phyloP scores from a whole-genome alignment of 163 green algal species.

The Coccomyxa subellipsoidea region DNA sequence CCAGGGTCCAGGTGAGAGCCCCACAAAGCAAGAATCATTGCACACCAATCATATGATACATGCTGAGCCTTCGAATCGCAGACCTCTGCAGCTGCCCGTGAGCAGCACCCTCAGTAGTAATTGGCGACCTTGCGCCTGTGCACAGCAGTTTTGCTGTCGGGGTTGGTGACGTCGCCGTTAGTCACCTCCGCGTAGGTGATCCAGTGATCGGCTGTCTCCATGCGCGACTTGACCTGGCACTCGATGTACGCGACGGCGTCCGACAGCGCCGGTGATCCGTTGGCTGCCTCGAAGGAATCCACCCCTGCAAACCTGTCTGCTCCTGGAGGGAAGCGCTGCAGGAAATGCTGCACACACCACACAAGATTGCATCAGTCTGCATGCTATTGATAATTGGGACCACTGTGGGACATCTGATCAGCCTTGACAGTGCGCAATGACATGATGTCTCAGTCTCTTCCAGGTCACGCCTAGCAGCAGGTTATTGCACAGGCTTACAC shows the following conservation, averaged over 20 bases:
- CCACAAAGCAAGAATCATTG: too few species aligned
- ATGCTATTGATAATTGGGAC: too few species aligned
- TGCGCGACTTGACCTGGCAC: constrained; percentile 79
- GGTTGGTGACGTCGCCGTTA: constrained; percentile 74
- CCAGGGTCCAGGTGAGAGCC: too few species aligned
- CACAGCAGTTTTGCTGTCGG: constrained; percentile 78
- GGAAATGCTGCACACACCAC: constrained; percentile 43
- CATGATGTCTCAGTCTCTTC: too few species aligned
- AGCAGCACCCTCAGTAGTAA: constrained; percentile 81
- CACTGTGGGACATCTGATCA: too few species aligned
- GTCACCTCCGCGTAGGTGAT: constrained; percentile 76
- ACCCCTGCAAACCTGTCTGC: constrained; percentile 92
- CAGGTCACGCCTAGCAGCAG: too few species aligned
- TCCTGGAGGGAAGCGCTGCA: constrained; percentile 87
- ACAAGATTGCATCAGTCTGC: background rate
- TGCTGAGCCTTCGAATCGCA: too few species aligned
- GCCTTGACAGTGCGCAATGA: too few species aligned
- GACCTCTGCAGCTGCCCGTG: too few species aligned
- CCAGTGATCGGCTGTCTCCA: constrained; percentile 97
- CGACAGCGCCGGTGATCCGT: constrained; percentile 61
- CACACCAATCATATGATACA: too few species aligned
- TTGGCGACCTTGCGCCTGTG: constrained; percentile 89
- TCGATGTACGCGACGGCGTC: constrained; percentile 82
- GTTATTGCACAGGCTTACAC: too few species aligned
- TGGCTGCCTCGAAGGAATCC: constrained; percentile 54